Evolutionary conservation across 805 yeast species (phyloP), one percentile per base, ranked within the genome.

Genomic region (Metschnikowia sp.): DNA sequence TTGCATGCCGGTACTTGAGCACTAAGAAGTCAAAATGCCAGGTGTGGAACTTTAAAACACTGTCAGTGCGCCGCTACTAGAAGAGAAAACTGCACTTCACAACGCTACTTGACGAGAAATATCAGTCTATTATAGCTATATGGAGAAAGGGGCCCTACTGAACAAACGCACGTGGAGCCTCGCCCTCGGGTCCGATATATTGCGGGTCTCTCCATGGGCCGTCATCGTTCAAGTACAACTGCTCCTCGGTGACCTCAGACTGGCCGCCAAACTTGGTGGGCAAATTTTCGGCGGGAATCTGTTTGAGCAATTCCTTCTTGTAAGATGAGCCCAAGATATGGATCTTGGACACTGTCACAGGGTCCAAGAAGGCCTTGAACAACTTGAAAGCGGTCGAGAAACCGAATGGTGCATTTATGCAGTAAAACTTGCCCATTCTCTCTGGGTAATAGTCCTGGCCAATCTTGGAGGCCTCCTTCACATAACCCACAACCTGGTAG

Each of bases 401-500:
- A 2, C 99, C 99, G 64, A 90, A 94, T 54, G 99, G 99, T 1
- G 98, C 96, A 64, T 94, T 94, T 70, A 94, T 88, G 60, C 91
- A 74, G 72, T 90, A 92, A 66, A 92, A 94, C 69, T 88, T 90
- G 63, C 99, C 99, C 99, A 94, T 94, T 70, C 98, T 86, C 77
- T 94, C 99, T 12, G 99, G 99, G 67, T 94, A 94, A 72, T 88
- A 92, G 73, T 94, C 88, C 76, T 94, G 99, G 50, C 98, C 97
- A 60, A 94, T 88, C 61, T 79, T 74, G 11, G 97, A 88, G 9
- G 99, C 97, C 70, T 91, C 97, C 65, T 84, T 83, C 46, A 94
- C 96, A 69, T 90, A 94, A 10, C 84, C 76, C 54, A 89, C 75
- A 37, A 94, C 99, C 64, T 85, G 88, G 54, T 84, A 82, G 26